A percentile compares a stretch with the other conserved stretches of the same genome.
These are phyloP conservation scores for Lojkania enalia DNA, from an alignment of 2,329 filamentous ascomycete species.

Conservation along the genomic window DNA sequence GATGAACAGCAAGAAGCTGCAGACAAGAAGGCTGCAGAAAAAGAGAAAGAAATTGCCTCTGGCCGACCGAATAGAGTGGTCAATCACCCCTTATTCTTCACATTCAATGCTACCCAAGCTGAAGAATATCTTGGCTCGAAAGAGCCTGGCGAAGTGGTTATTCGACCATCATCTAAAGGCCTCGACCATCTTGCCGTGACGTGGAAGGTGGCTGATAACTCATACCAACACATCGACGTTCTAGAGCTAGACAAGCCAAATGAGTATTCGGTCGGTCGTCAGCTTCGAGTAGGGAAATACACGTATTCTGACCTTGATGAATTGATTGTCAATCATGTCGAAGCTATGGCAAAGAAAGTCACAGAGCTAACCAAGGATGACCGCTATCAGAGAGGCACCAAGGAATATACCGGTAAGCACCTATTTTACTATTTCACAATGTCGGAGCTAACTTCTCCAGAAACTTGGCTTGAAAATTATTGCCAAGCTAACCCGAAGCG, in stretches of 20 bases:
- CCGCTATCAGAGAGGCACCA: conserved; percentile 84
- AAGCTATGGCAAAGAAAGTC: conserved; percentile 97
- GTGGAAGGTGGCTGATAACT: conserved; percentile 94
- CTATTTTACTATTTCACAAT: not conserved
- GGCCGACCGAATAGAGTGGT: conserved; percentile 91
- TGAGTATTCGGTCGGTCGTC: conserved; percentile 88
- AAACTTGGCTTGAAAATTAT: conserved; percentile 94
- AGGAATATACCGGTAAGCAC: conserved; percentile 78
- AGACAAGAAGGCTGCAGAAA: conserved; percentile 75
- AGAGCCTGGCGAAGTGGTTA: conserved; percentile 85
- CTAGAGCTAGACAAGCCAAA: conserved; percentile 96
- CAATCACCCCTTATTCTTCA: conserved; percentile 94
- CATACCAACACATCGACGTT: conserved; percentile 98
- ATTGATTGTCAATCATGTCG: conserved; percentile 94
- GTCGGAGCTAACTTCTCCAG: conserved; percentile 55
- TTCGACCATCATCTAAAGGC: conserved; percentile 92
- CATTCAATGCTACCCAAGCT: conserved; percentile 89
- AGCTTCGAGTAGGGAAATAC: conserved; percentile 84
- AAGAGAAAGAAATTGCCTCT: conserved; percentile 82
- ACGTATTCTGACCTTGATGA: conserved; percentile 96
- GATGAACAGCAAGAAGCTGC: conserved; percentile 78
- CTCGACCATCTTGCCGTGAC: conserved; percentile 94
- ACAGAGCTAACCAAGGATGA: conserved; percentile 94
- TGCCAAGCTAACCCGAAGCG: conserved; percentile 94
- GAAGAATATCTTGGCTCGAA: conserved; percentile 91